phyloP scores from a whole-genome alignment of 1,284 basidiomycete species.

The Rhodotorula sp. region DNA sequence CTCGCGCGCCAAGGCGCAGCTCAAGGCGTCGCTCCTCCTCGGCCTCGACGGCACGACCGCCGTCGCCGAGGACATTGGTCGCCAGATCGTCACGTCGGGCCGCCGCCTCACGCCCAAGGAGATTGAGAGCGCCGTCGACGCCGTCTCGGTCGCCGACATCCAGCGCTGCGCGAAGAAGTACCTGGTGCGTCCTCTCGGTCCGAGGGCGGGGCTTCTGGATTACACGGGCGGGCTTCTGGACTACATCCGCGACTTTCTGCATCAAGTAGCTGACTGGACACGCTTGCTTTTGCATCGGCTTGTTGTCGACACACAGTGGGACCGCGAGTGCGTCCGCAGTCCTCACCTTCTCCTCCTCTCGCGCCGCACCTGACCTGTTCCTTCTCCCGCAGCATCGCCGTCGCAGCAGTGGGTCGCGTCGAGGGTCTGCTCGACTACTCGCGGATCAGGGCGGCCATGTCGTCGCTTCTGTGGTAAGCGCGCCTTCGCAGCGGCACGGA shows the following conservation, averaged over 20 bases:
- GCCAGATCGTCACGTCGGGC: conserved; percentile 93
- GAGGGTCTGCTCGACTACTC: conserved; percentile 67
- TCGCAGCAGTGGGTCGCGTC: conserved; percentile 78
- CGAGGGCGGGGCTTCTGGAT: conserved; percentile 73
- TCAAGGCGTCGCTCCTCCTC: conserved; percentile 90
- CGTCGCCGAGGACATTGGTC: conserved; percentile 96
- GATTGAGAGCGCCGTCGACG: conserved; percentile 89
- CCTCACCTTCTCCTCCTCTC: too few species aligned
- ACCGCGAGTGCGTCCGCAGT: not conserved
- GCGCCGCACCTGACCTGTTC: too few species aligned
- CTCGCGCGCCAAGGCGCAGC: conserved; percentile 94
- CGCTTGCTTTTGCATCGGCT: not conserved
- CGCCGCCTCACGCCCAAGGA: conserved; percentile 84
- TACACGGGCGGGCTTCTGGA: conserved; percentile 70
- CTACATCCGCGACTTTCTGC: conserved; percentile 44
- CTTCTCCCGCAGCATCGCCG: conserved; percentile 58
- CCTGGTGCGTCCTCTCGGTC: conserved; percentile 67
- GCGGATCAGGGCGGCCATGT: conserved; percentile 48
- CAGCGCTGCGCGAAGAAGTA: conserved; percentile 90
- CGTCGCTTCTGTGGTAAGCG: conserved; percentile 48
- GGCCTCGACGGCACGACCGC: conserved; percentile 93
- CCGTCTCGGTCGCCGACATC: conserved; percentile 85
- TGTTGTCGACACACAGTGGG: not conserved
- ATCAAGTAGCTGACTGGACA: not conserved
- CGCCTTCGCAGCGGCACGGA: too few species aligned